These are phyloP conservation scores for Colletotrichum graminicola DNA, from an alignment of 2,329 filamentous ascomycete species.

Conservation along the genomic window DNA sequence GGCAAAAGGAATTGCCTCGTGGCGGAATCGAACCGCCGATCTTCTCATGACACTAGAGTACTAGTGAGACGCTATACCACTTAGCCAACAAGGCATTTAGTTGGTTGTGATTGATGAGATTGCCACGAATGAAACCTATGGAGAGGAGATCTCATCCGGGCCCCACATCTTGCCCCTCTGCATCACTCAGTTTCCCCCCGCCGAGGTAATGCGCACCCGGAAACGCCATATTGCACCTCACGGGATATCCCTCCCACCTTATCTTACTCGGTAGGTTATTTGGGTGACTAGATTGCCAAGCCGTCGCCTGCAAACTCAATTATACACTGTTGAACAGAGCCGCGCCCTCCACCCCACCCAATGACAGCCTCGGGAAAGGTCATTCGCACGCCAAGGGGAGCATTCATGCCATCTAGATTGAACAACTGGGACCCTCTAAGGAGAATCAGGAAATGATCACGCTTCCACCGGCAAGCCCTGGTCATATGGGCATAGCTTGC, in stretches of 20 bases:
- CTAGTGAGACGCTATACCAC: constrained; percentile 42
- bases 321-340: background rate
- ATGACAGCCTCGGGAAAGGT: constrained; percentile 7
- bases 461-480: no score
- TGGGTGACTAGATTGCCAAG: background rate
- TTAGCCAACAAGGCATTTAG: constrained; percentile 36
- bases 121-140: background rate
- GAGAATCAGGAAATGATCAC: no score
- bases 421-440: no score
- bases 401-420: background rate
- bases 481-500: no score
- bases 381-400: no score
- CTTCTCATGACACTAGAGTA: constrained; percentile 35
- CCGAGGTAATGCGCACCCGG: background rate
- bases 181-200: background rate
- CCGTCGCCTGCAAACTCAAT: background rate
- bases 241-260: background rate
- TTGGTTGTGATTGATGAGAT: fast-evolving
- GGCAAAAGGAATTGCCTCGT: constrained; percentile 1
- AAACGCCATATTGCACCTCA: background rate
- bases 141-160: no score
- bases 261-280: no score
- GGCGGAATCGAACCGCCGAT: constrained; percentile 40
- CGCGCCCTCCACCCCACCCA: background rate
- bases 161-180: background rate